Evolutionary conservation across 495 filamentous ascomycete species (phyloP).

Genomic region (Xylaria bambusicola): DNA sequence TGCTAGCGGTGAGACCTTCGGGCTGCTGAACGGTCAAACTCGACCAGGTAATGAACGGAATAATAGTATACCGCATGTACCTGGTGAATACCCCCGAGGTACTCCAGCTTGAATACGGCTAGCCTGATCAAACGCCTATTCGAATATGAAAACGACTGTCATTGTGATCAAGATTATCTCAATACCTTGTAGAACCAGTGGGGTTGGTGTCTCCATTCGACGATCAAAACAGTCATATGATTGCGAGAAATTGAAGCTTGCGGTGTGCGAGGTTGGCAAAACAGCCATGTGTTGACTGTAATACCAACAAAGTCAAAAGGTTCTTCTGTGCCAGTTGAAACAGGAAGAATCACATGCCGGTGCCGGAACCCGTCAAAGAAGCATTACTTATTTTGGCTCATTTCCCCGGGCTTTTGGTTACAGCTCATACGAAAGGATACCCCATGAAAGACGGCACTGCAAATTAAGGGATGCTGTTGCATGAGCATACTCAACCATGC

Average conservation of each 20-base stretch:
- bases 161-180: not conserved
- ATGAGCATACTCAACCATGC: not conserved
- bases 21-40: slow-evolving; percentile 17
- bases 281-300: not conserved
- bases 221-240: not conserved
- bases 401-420: too few relatives aligned
- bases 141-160: not conserved
- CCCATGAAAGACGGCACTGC: not conserved
- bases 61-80: slow-evolving; percentile 54
- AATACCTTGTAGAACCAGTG: not conserved
- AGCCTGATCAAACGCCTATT: slow-evolving; percentile 8
- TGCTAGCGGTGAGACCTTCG: not conserved
- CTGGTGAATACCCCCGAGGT: slow-evolving; percentile 57
- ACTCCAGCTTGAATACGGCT: slow-evolving; percentile 24
- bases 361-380: too few relatives aligned
- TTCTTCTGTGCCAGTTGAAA: too few relatives aligned
- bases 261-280: not conserved
- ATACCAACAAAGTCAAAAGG: not conserved
- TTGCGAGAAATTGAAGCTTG: not conserved
- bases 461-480: not conserved
- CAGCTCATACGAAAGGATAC: not conserved
- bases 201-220: not conserved
- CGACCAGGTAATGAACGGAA: slow-evolving; percentile 30
- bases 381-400: not conserved
- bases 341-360: too few relatives aligned